Percentiles rank a stretch among this genome's conserved stretches.
Evolutionary conservation across 2,329 filamentous ascomycete species (phyloP).

Genomic region (Alternaria ethzedia): DNA sequence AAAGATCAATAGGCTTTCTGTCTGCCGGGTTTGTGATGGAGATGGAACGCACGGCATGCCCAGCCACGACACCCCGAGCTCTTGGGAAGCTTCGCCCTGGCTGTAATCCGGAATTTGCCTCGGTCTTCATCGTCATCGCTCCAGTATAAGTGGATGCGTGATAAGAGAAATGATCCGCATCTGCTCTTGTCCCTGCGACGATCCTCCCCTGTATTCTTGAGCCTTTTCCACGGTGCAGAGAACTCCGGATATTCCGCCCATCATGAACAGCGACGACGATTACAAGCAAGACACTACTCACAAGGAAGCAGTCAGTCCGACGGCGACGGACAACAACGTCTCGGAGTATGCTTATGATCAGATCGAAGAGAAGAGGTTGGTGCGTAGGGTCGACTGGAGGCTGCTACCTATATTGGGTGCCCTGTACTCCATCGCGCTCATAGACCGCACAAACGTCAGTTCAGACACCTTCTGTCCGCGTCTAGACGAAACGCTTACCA

Average conservation of each 20-base stretch:
- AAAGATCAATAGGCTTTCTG: not conserved
- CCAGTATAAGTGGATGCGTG: slow-evolving; percentile 7
- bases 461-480: rapidly evolving
- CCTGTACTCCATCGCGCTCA: slow-evolving; percentile 47
- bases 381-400: slow-evolving; percentile 46
- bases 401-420: slow-evolving; percentile 49
- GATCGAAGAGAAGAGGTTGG: slow-evolving; percentile 25
- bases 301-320: slow-evolving; percentile 15
- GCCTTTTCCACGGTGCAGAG: not conserved
- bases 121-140: not conserved
- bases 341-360: slow-evolving; percentile 18
- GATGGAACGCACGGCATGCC: not conserved
- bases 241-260: not conserved
- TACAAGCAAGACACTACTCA: slow-evolving; percentile 10
- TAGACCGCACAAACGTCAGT: slow-evolving; percentile 45
- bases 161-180: not conserved
- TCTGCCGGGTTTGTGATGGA: not conserved
- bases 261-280: slow-evolving; percentile 21
- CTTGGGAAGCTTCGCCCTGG: slow-evolving; percentile 10
- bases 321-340: not conserved
- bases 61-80: not conserved
- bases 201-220: not conserved
- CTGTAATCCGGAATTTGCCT: slow-evolving; percentile 4
- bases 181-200: not conserved
- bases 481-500: not conserved